Evolutionary conservation across 768 basidiomycete species (phyloP), one percentile per base, ranked within the genome.

Genomic region (Phylloporus rhodoxanthus): DNA sequence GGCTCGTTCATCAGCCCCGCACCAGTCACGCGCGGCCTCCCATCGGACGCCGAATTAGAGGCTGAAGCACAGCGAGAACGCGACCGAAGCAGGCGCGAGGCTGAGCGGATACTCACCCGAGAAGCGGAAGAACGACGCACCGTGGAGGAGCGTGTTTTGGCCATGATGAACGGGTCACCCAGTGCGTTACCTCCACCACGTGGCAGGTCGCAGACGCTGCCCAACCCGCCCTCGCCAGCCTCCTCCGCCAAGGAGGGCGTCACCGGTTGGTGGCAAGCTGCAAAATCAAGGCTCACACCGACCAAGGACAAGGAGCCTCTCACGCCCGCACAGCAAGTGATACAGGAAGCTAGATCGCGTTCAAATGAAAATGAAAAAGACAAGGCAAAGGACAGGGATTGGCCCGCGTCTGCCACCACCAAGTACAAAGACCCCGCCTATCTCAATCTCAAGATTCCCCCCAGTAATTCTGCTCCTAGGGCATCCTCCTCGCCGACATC

Each of bases 271-370:
- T 89, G 88, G 85, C 66, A 77, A 10, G 73, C 79, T 3, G 80
- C 88, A 17, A 91, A 87, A 74, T 79, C 79, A 56, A 81, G 72
- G 56, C 75, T 92, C 9, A 89, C 87, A 1, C 87, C 89, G 2
- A 84, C 84, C 11, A 91, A 90, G 57, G 82, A 82, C 10, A 78
- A 78, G 58, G 80, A 86, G 13, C 66, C 72, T 1, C 79, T 88
- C n/a, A 91, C 90, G 0, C 87, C 89, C 8, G 89, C 90, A 0
- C 89, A 91, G 59, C 87, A 89, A 57, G 75, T 92, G 47, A 82
- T 91, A 42, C 75, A 77, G 49, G 88, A 91, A 8, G 72, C 85
- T 15, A 87, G 90, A 60, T 71, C 77, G 17, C 75, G 79, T 37
- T 79, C 85, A 47, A 83, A 80, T 59, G 80, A 81, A 43, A 66